Evolutionary conservation across 2,329 filamentous ascomycete genomes (phyloP), one percentile per base, ranked within the genome.

Genomic region (Ceratocystis lukuohia): DNA sequence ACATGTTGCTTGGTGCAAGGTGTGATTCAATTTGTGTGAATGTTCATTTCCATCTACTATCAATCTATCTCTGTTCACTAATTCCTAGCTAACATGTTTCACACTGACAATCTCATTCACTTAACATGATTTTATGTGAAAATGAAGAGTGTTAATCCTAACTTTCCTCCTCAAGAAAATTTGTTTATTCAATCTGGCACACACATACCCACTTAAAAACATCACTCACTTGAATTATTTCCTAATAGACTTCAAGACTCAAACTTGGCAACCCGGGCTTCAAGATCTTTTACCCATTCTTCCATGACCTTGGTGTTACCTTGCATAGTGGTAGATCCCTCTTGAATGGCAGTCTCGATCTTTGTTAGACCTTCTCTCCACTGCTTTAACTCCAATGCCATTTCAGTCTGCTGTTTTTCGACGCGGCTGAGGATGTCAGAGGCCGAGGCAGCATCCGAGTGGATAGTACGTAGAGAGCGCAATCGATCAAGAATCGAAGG

Each of bases 271-370:
- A 96, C 81, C 75, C 89, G 88, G 71, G 80, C 83, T 77, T 97
- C 93, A 65, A 99, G 76, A 66, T 88, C 89, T 75, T 88, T 89
- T 3, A 97, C 89, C 91, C 92, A 96, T 50, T 84, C 85, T 70
- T 93, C 88, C 69, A 97, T 87, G n/a, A 88, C 82, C 71, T 88
- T 86, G 75, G 92, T 86, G 75, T 99, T 99, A 63, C 81, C 83
- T 70, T 84, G 84, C 78, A 95, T 88, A 3, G 85, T 82, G 33
- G 79, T 78, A 72, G 89, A 87, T 3, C 88, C 86, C 68, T 88
- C 82, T 69, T 80, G 80, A 72, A 97, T 85, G 30, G 88, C 86
- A 66, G 79, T 78, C 75, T 96, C 92, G 22, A 96, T 84, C 73
- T 87, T 89, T 69, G 86, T 84, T 17, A 97, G 75, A 0, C 91